These are phyloP conservation scores for Sporobolomyces pararoseus DNA, from an alignment of 768 basidiomycete genomes.

Conservation along the genomic window DNA sequence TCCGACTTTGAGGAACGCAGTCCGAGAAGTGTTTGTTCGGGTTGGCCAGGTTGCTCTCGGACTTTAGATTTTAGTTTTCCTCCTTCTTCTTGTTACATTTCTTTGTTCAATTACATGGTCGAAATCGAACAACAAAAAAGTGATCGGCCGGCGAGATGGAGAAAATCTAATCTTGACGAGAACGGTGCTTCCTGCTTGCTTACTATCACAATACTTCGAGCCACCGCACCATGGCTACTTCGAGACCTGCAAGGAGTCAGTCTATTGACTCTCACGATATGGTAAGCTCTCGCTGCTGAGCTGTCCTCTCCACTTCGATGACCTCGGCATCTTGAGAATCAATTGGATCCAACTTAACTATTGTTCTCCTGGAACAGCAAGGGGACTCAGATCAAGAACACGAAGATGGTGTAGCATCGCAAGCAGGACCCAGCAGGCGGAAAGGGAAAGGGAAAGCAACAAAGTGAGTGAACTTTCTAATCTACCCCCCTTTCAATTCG, in stretches of 20 bases:
- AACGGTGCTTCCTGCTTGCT: too few relatives aligned
- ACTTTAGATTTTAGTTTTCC: neutral
- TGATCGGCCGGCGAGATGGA: too few relatives aligned
- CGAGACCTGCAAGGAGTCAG: neutral
- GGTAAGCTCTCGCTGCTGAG: too few relatives aligned
- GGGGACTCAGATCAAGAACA: slow-evolving; percentile 9
- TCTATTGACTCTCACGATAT: slow-evolving; percentile 13
- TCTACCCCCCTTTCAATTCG: too few relatives aligned
- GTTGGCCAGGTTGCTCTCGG: slow-evolving; percentile 33
- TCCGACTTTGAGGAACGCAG: slow-evolving; percentile 72
- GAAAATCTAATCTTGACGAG: too few relatives aligned
- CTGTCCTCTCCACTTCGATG: too few relatives aligned
- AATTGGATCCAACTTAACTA: neutral
- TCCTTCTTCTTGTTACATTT: neutral
- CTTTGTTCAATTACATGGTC: too few relatives aligned
- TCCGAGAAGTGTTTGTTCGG: slow-evolving; percentile 65
- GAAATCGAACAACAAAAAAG: too few relatives aligned
- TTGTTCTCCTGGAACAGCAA: neutral
- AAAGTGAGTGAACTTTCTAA: too few relatives aligned
- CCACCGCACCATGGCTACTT: too few relatives aligned
- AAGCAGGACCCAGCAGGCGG: neutral
- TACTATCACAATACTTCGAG: too few relatives aligned
- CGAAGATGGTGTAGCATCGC: neutral
- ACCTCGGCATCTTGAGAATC: too few relatives aligned
- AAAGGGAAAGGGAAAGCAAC: slow-evolving; percentile 14